Evolutionary conservation across 441 rosid genomes (phyloP).

Genomic region (Pelargonium fulgidum): DNA sequence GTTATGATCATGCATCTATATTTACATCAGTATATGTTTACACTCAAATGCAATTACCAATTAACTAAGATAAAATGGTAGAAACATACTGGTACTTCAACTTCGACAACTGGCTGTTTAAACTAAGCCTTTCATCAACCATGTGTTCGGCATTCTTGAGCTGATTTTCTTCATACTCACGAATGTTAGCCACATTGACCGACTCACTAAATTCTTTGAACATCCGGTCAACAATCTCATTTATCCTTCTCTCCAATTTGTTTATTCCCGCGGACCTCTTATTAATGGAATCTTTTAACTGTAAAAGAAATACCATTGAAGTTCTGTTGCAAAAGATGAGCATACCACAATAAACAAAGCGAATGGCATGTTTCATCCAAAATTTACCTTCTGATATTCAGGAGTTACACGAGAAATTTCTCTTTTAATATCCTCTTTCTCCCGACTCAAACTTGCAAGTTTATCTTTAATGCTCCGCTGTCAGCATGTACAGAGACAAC

Average conservation of each 20-base stretch:
- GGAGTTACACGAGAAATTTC: slow-evolving; percentile 63
- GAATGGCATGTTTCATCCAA: slow-evolving; percentile 10
- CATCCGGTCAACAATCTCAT: slow-evolving; percentile 78
- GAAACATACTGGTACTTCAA: slow-evolving; percentile 90
- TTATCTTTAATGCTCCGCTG: slow-evolving; percentile 91
- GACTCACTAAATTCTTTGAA: slow-evolving; percentile 70
- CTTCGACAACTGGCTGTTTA: slow-evolving; percentile 93
- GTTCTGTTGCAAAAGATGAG: not conserved
- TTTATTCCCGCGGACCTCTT: slow-evolving; percentile 58
- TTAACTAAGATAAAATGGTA: slow-evolving; percentile 14
- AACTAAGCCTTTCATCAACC: slow-evolving; percentile 89
- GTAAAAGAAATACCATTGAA: slow-evolving; percentile 22
- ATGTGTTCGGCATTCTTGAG: slow-evolving; percentile 79
- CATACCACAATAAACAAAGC: slow-evolving; percentile 11
- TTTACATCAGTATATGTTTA: not conserved
- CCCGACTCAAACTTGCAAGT: slow-evolving; percentile 66
- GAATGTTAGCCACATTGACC: slow-evolving; percentile 91
- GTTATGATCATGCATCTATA: not conserved
- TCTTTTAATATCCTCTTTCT: slow-evolving; percentile 57
- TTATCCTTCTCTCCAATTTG: slow-evolving; percentile 85
- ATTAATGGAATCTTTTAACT: slow-evolving; percentile 55
- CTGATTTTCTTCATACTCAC: slow-evolving; percentile 96
- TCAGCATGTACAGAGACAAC: not conserved
- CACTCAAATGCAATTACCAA: not conserved
- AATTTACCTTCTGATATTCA: slow-evolving; percentile 65